Evolutionary conservation across 2,329 filamentous ascomycete genomes (phyloP).

Genomic region (Pseudogymnoascus sp.): DNA sequence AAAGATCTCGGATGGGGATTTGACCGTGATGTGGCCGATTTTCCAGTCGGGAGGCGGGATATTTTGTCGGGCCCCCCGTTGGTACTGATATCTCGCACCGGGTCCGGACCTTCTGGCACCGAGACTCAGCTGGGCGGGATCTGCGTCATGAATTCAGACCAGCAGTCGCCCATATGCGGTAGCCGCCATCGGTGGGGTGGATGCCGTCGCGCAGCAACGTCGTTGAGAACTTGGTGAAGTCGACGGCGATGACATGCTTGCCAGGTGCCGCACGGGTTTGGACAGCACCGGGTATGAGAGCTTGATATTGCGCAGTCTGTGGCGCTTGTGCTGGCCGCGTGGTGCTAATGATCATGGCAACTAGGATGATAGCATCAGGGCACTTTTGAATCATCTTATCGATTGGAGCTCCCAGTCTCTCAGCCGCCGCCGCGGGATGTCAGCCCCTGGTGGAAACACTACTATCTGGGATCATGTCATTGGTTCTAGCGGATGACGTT

Average conservation of each 20-base stretch:
- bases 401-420: slow-evolving; percentile 27
- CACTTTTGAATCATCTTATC: slow-evolving; percentile 25
- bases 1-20: background rate
- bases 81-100: background rate
- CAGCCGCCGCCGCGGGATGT: slow-evolving; percentile 24
- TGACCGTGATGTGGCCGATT: background rate
- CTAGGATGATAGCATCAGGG: slow-evolving; percentile 29
- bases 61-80: background rate
- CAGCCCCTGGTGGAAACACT: slow-evolving; percentile 10
- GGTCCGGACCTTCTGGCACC: background rate
- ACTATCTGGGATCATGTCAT: slow-evolving; percentile 22
- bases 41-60: background rate
- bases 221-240: background rate
- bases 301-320: background rate
- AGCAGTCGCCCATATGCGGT: background rate
- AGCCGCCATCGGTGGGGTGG: background rate
- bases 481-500: slow-evolving; percentile 30
- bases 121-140: background rate
- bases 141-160: background rate
- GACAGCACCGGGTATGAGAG: background rate
- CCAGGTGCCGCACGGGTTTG: background rate
- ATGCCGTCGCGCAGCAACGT: background rate
- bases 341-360: slow-evolving; percentile 28
- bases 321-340: background rate
- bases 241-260: background rate